phyloP scores from a whole-genome alignment of 345 rosid genomes.

The Litchi chinensis region DNA sequence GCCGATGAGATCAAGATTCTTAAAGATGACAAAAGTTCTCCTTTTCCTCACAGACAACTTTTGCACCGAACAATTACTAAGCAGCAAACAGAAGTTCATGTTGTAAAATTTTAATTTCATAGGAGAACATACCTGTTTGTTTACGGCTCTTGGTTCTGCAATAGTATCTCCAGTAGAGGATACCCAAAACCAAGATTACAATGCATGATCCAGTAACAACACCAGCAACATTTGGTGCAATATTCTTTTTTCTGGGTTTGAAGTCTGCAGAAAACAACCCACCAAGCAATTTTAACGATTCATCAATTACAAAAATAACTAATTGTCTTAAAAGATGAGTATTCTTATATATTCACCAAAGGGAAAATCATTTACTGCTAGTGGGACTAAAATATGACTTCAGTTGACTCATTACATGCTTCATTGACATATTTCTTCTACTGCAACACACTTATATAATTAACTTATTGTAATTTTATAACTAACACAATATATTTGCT shows the following conservation, averaged over 20 bases:
- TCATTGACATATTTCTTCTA: not conserved
- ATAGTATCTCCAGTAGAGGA: constrained; percentile 40
- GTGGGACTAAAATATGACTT: not conserved
- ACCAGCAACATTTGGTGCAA: constrained; percentile 26
- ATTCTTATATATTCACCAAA: not conserved
- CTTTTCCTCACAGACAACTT: not conserved
- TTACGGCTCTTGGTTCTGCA: constrained; percentile 11
- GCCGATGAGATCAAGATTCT: not conserved
- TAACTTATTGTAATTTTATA: not conserved
- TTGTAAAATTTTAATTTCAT: not conserved
- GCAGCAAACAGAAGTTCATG: not conserved
- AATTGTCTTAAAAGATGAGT: not conserved
- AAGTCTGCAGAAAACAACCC: constrained; percentile 25
- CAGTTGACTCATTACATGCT: not conserved
- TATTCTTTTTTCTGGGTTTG: constrained; percentile 25
- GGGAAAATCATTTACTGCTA: not conserved
- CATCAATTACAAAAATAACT: not conserved
- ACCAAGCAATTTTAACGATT: not conserved
- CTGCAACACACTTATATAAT: not conserved
- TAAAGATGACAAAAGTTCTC: not conserved
- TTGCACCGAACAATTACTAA: not conserved
- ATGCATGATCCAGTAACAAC: constrained; percentile 30
- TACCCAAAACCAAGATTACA: constrained; percentile 29
- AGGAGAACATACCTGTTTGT: constrained; percentile 18
- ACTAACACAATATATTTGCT: not conserved